These are phyloP conservation scores for Metrosideros polymorpha DNA, from an alignment of 441 rosid species.

Conservation along the genomic window DNA sequence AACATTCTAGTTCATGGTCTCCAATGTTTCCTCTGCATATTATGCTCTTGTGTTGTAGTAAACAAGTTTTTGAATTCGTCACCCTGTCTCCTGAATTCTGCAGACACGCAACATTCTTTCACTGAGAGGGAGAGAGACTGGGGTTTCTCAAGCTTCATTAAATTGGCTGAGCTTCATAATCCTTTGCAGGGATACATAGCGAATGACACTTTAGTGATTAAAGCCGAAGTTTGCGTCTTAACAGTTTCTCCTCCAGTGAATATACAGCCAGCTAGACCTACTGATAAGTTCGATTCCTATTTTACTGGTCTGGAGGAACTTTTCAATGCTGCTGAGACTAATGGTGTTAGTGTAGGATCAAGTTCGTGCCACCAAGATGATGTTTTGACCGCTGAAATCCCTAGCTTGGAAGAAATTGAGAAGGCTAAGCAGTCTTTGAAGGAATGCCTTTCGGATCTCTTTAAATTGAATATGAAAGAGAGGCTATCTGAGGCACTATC, in stretches of 20 bases:
- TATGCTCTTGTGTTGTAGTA: neutral
- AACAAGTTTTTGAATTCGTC: neutral
- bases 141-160: too few species aligned
- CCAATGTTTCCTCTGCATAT: neutral
- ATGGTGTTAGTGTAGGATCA: neutral
- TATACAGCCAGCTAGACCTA: neutral
- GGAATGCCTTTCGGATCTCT: neutral
- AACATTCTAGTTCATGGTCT: neutral
- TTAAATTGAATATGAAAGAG: neutral
- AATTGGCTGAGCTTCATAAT: neutral
- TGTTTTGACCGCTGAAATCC: neutral
- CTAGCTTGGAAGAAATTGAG: neutral
- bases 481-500: neutral
- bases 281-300: neutral
- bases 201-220: neutral
- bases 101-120: neutral
- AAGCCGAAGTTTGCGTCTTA: neutral
- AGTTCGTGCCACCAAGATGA: neutral
- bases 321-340: neutral
- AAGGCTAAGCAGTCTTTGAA: constrained; percentile 3
- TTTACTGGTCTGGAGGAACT: neutral
- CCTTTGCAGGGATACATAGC: neutral
- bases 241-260: neutral
- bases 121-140: too few species aligned
- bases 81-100: neutral